Evolutionary conservation across 331 rosid genomes (phyloP).

Genomic region (Rosa hybrid): DNA sequence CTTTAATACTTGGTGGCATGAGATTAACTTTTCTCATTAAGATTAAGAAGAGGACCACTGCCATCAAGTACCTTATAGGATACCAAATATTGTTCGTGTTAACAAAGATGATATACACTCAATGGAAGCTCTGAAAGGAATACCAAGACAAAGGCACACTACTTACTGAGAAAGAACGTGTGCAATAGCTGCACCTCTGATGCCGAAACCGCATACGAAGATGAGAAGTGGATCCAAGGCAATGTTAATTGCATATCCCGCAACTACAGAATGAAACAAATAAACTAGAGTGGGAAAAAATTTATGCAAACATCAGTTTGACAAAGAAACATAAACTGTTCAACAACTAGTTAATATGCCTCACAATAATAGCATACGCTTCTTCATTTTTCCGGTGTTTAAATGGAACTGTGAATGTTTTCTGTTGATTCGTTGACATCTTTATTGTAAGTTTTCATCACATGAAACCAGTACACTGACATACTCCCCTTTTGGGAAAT

Average conservation of each 20-base stretch:
- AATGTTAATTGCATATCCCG: slow-evolving; percentile 68
- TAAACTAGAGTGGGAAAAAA: neutral
- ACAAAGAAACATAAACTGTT: neutral
- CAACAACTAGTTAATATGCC: neutral
- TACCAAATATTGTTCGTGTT: neutral
- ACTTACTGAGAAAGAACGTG: slow-evolving; percentile 96
- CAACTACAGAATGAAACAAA: slow-evolving; percentile 42
- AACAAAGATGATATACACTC: neutral
- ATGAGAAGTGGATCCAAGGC: slow-evolving; percentile 87
- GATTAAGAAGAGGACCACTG: slow-evolving; percentile 56
- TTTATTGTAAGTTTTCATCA: neutral
- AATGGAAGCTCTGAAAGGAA: neutral
- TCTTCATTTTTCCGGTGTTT: neutral
- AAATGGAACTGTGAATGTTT: neutral
- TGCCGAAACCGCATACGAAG: slow-evolving; percentile 67
- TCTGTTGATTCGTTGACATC: neutral
- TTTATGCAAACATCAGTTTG: neutral
- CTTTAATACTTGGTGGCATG: slow-evolving; percentile 74
- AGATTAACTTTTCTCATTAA: slow-evolving; percentile 70
- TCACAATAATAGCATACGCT: neutral
- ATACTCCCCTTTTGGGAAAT: neutral
- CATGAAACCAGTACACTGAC: neutral
- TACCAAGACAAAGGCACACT: neutral
- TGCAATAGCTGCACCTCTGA: slow-evolving; percentile 94
- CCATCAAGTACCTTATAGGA: slow-evolving; percentile 77